Percentiles rank a stretch among this genome's conserved stretches.
Evolutionary conservation across 208 protist genomes (phyloP).

Genomic region (Borovskyia barvae): DNA sequence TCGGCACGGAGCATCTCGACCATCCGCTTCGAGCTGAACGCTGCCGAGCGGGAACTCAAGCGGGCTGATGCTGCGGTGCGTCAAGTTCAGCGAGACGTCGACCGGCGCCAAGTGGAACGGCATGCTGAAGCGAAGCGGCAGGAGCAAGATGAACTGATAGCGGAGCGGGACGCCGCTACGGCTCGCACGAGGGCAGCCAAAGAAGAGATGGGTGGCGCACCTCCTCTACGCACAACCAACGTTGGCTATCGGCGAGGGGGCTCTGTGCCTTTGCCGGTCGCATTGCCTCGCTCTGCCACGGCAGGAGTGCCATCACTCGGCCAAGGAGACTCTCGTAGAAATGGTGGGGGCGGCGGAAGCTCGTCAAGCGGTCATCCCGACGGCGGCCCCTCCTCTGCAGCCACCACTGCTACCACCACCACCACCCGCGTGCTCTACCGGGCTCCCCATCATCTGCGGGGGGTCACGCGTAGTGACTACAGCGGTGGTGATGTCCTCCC

Average conservation of each 20-base stretch:
- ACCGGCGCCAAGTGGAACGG: conserved; percentile 31
- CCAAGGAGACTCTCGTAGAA: no score
- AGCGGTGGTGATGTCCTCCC: conserved; percentile 60
- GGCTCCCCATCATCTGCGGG: conserved; percentile 18
- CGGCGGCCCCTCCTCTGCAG: no score
- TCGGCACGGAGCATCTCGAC: conserved; percentile 9
- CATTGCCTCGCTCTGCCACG: no score
- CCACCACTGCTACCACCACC: background rate
- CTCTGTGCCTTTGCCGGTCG: background rate
- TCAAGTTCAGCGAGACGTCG: conserved; percentile 37
- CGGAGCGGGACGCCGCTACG: background rate
- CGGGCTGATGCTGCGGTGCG: conserved; percentile 29
- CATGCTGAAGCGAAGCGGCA: conserved; percentile 25
- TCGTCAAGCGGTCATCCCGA: background rate
- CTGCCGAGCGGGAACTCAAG: conserved; percentile 43
- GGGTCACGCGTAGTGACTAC: conserved; percentile 44
- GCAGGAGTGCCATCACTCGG: no score
- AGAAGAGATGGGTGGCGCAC: background rate
- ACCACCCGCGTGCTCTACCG: conserved; percentile 19
- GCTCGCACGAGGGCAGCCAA: conserved; percentile 1
- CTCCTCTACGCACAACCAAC: background rate
- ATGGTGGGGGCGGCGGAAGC: no score
- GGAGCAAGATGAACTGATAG: conserved; percentile 6
- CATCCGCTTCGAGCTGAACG: conserved; percentile 36
- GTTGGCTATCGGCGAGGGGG: background rate